Evolutionary conservation across 352 stramenopile species (phyloP), one percentile per base, ranked within the genome.

Genomic region (Globisporangium paroecandrum): DNA sequence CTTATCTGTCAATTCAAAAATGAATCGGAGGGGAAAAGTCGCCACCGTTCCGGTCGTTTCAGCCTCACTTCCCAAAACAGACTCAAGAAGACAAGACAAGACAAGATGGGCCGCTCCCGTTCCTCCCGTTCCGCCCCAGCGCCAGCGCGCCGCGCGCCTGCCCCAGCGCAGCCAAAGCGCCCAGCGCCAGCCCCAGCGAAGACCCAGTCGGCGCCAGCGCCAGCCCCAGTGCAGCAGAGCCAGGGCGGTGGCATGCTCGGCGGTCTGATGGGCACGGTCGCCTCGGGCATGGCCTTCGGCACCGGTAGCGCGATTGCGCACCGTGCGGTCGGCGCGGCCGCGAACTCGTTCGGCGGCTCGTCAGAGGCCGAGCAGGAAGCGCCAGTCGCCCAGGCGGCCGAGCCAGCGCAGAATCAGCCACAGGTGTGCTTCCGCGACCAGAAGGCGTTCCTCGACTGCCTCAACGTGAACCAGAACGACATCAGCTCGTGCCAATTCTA

Each of bases 261-360:
- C 47, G 96, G 96, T 43, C 96, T 99, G 72, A 97, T 97, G 77
- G 89, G 90, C 69, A 99, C 95, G 38, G 97, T 99, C 69, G 95
- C 92, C 25, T 90, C 98, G 80, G 97, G 97, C 68, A 99, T 99
- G 92, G 97, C 96, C n/a, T 99, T 99, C 77, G 97, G 97, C 73
- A 98, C 94, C 58, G 97, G 97, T 70, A 98, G 89, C 62, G 94
- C 95, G 38, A 98, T 99, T 68, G 97, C 96, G 20, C 97, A 99
- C 76, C 93, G 90, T 59, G 96, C 85, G 4, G 89, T 95, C n/a
- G 84, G 85, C 41, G 87, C 87, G 61, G 87, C 90, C 32, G 85
- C 81, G 18, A 76, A 77, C 66, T 91, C 85, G 72, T 81, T 96
- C 67, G 82, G 89, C 34, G 65, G 80, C 59, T 85, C 77, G 62